phyloP scores from a whole-genome alignment of 139 green algal species.

The Chlorella sorokiniana region DNA sequence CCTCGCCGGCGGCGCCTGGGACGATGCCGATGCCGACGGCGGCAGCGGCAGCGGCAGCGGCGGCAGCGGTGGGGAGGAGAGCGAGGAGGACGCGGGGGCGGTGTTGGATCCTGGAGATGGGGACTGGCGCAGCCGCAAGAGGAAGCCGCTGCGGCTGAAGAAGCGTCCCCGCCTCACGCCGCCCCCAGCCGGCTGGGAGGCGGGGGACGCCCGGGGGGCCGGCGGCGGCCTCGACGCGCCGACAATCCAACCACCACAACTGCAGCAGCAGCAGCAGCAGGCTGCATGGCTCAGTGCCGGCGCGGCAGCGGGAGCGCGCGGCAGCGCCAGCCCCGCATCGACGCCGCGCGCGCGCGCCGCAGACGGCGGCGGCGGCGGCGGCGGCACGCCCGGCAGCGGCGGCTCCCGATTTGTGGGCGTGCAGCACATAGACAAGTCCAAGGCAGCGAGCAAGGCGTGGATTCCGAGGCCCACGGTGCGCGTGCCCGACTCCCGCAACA shows the following conservation, averaged over 20 bases:
- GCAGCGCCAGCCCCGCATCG: not conserved
- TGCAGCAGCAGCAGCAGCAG: too few species aligned
- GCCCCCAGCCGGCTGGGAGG: too few species aligned
- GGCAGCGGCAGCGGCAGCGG: not conserved
- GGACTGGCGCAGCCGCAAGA: not conserved
- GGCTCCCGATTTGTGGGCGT: constrained; percentile 6
- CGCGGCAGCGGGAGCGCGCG: not conserved
- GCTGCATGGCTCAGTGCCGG: too few species aligned
- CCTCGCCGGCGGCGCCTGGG: constrained; percentile 7
- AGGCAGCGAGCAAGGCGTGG: constrained; percentile 1
- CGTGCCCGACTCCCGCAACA: not conserved
- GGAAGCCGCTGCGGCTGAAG: too few species aligned
- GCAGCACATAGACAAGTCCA: not conserved
- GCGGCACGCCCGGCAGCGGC: not conserved
- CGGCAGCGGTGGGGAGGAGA: constrained; percentile 9
- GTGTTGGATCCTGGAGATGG: not conserved
- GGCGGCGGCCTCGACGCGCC: too few species aligned
- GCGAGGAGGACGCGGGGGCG: constrained; percentile 8
- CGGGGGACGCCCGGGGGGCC: too few species aligned
- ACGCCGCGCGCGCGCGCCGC: too few species aligned
- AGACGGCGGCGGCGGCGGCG: not conserved
- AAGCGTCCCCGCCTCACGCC: too few species aligned
- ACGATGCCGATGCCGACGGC: not conserved
- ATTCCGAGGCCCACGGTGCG: constrained; percentile 16
- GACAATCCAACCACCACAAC: too few species aligned